Conservation (phyloP, 1,284 basidiomycete species). For the Termitomyces sp. region DNA sequence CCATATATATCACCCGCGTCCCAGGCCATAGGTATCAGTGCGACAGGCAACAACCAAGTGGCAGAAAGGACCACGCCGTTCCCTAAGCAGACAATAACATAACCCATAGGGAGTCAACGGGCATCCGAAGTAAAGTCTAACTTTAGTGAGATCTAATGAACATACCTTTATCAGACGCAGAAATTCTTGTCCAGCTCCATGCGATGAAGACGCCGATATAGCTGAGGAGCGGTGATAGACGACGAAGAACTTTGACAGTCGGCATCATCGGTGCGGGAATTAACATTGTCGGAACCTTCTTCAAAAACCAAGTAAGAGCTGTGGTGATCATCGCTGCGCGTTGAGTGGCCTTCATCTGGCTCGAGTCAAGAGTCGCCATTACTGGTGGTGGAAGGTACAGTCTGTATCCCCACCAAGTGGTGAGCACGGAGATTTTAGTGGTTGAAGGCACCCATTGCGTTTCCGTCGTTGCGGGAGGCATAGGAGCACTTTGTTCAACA, state of each 20-base stretch:
- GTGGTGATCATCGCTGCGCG: constrained; percentile 69
- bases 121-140: background rate
- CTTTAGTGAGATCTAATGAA: background rate
- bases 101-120: background rate
- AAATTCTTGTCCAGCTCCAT: constrained; percentile 74
- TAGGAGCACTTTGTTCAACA: constrained; percentile 6
- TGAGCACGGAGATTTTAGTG: constrained; percentile 63
- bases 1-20: constrained; percentile 35
- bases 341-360: constrained; percentile 60
- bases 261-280: constrained; percentile 57
- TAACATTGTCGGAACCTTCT: constrained; percentile 53
- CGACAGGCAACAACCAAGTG: constrained; percentile 75
- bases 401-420: constrained; percentile 79
- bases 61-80: constrained; percentile 66
- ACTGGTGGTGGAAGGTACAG: constrained; percentile 71
- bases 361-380: constrained; percentile 56
- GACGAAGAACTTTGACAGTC: constrained; percentile 49
- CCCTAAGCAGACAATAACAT: constrained; percentile 25
- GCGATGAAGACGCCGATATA: constrained; percentile 75
- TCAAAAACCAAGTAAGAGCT: constrained; percentile 65
- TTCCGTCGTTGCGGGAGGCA: constrained; percentile 16
- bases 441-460: constrained; percentile 66
- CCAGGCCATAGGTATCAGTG: constrained; percentile 66
- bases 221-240: constrained; percentile 63
- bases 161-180: constrained; percentile 64